These are phyloP conservation scores for Microstroma glucosiphilum DNA, from an alignment of 1,284 basidiomycete genomes.

Conservation along the genomic window DNA sequence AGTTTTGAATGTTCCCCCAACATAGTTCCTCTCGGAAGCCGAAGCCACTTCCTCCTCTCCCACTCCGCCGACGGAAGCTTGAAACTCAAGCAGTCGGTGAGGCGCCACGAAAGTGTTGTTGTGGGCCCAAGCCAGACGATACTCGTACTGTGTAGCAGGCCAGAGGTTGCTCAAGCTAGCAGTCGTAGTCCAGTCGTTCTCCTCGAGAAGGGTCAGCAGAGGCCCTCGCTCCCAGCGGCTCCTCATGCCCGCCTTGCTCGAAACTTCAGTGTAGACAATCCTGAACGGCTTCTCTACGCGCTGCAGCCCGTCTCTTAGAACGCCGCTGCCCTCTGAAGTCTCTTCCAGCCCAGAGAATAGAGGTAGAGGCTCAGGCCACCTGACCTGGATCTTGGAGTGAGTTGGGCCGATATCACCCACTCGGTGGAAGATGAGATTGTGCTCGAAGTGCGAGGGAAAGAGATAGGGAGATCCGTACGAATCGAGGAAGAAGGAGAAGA, in stretches of 20 bases:
- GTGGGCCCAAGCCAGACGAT: conserved; percentile 54
- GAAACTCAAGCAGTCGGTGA: conserved; percentile 1
- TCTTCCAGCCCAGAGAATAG: conserved; percentile 31
- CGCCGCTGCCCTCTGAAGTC: conserved; percentile 13
- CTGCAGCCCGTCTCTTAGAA: conserved; percentile 20
- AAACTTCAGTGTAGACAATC: conserved; percentile 24
- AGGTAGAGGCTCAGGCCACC: conserved; percentile 42
- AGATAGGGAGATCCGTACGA: conserved; percentile 42
- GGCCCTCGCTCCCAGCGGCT: conserved; percentile 44
- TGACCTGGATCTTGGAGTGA: conserved; percentile 38
- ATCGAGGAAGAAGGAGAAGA: conserved; percentile 42
- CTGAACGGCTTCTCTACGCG: conserved; percentile 25
- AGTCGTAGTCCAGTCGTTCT: conserved; percentile 64
- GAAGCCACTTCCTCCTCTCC: neutral
- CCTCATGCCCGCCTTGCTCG: neutral
- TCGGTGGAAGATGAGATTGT: conserved; percentile 43
- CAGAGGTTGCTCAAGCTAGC: conserved; percentile 61
- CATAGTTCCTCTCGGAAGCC: conserved; percentile 8
- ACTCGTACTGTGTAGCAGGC: conserved; percentile 69
- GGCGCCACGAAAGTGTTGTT: conserved; percentile 14
- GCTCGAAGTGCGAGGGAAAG: conserved; percentile 46
- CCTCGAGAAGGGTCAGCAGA: conserved; percentile 42
- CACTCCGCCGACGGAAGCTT: neutral
- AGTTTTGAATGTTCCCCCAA: conserved; percentile 54
- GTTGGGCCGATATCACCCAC: conserved; percentile 40